Base-by-base conservation (phyloP, 208 protist genomes). In the Histomonas meleagridis region DNA sequence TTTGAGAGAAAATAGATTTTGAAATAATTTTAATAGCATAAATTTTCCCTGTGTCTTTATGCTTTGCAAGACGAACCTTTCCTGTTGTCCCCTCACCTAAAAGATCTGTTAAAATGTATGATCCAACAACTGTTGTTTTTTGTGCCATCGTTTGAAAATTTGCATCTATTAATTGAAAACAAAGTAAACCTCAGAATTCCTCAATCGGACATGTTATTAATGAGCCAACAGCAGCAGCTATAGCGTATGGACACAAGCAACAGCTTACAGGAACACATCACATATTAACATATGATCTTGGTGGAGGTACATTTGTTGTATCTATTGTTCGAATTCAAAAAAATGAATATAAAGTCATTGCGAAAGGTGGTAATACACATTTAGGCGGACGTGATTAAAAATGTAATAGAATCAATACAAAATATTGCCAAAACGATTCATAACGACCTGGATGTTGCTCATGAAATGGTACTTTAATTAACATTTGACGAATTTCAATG, bases 251-350 rank as follows among this genome's bases (percentile, higher is more conserved):
- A 92, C 96, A 99, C 10, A 96, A 97, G 76, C 95, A 98, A 92
- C 95, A 95, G 95, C 79, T 70, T 35, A 94, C 48, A 91, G 94
- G 95, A 26, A 94, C 94, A 90, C 94, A 96, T 94, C 92, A 94
- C 49, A 96, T 99, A 40, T 94, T 99, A 12, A 97, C 99, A 10
- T 99, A 98, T 92, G 98, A 99, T 95, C 95, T 99, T 43, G 95
- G 95, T 70, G 95, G 95, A 90, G 95, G 95, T 69, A 96, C 95
- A 38, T 95, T 96, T 76, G 95, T 99, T 95, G 98, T 99, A 5
- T 99, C 97, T 26, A 92, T 99, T 46, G 96, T 99, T 69, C 96
- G 96, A 60, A 98, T 99, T 91, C 97, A 99, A 86, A 94, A 95
- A 90, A 97, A 97, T 86, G 96, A 98, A 65, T 99, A 99, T 92